Base-by-base conservation (phyloP, 139 green algal species). In the Micromonas pusilla region DNA sequence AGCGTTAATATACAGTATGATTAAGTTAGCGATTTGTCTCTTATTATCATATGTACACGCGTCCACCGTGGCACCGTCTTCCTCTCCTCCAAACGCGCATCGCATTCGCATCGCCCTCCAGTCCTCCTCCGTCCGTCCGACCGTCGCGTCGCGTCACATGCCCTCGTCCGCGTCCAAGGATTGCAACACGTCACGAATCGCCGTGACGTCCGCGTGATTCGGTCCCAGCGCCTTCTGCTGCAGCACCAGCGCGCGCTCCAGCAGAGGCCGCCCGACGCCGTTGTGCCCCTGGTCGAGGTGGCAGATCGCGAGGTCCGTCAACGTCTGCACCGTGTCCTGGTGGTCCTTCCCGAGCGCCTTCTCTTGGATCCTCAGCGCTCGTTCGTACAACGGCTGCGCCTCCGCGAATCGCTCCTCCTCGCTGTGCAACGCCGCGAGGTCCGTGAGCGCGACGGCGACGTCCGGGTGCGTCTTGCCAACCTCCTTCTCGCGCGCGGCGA, bases 241-340 rank as follows among this genome's bases (percentile, higher is more conserved):
- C 32, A 96, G 93, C 21, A 37, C 66, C 64, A 96, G 83, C 13
- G 93, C 93, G 16, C 92, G 85, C 86, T 94, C 81, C 53, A 97
- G 85, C 74, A 97, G 84, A 16, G 91, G 91, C 60, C 87, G 73
- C 1, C 93, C 93, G 0, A 90, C 52, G 13, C 87, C 86, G 64
- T 96, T 91, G 2, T 85, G 77, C 2, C 90, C 91, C 85, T 89
- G 81, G 79, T 97, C 93, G 57, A 97, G 78, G 70, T 94, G 88
- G 37, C 96, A 87, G 52, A 97, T 91, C 28, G 92, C 93, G 39
- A 97, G 86, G 79, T 97, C 93, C 2, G 91, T 96, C 3, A 96
- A 87, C 33, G 90, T 91, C 83, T 97, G 93, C n/a, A 92, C 93
- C 37, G 96, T 90, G 65, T 96, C 89, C 2, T 88, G 84, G 64